These are phyloP conservation scores for Chenopodium quinoa DNA, from an alignment of 148 eudicot genomes.

Conservation along the genomic window DNA sequence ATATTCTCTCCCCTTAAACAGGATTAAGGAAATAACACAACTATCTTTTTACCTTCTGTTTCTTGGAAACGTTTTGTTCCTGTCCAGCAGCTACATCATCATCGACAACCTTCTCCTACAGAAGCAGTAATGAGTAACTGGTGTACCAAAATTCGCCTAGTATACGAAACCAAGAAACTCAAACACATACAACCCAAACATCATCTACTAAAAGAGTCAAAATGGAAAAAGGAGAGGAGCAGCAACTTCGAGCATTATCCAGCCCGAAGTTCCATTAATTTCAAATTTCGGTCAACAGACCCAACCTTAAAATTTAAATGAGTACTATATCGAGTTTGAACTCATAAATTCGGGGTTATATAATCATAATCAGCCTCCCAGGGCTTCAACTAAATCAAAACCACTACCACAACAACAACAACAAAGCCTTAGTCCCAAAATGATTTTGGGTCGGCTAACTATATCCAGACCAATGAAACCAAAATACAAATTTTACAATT, in stretches of 20 bases:
- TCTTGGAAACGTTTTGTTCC: conserved; percentile 13
- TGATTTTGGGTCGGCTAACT: no score
- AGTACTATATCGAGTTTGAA: no score
- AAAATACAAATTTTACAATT: background rate
- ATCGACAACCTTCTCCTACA: conserved; percentile 19
- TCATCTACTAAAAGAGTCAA: background rate
- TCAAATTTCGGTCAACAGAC: background rate
- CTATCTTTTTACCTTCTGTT: conserved; percentile 27
- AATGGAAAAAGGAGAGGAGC: no score
- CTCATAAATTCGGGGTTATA: background rate
- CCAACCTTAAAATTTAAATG: background rate
- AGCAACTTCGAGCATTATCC: background rate
- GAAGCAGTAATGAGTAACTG: background rate
- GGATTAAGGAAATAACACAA: background rate
- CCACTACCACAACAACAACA: no score
- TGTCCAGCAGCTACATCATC: conserved; percentile 12
- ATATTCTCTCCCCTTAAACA: background rate
- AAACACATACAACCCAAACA: background rate
- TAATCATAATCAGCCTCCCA: background rate
- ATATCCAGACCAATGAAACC: background rate
- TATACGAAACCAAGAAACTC: background rate
- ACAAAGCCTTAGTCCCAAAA: no score
- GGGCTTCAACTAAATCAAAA: no score
- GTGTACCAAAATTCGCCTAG: background rate
- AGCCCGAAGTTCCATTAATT: background rate